These are phyloP conservation scores for Colletotrichum spaethianum DNA, from an alignment of 2,329 filamentous ascomycete species.

Conservation along the genomic window DNA sequence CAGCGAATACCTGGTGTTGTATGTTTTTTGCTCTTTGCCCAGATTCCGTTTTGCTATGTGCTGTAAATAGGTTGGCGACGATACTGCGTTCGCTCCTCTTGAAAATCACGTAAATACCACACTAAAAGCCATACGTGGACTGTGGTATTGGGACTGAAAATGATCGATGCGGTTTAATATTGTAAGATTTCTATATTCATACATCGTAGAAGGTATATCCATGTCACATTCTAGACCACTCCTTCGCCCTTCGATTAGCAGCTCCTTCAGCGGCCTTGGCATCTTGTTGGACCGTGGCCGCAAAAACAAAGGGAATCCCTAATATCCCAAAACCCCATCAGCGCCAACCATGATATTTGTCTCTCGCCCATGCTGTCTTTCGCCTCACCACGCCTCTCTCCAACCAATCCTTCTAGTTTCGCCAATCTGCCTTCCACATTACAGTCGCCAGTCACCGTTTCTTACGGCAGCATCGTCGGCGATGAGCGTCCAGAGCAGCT, in stretches of 20 bases:
- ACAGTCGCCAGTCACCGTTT: too few species aligned
- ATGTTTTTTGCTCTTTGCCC: not conserved
- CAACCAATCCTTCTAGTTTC: too few species aligned
- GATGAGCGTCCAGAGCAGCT: constrained; percentile 38
- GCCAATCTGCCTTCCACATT: not conserved
- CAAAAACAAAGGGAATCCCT: constrained; percentile 21
- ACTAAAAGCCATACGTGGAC: too few species aligned
- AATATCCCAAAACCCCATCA: constrained; percentile 18
- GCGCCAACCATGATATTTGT: not conserved
- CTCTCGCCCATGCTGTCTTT: not conserved
- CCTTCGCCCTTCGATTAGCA: not conserved
- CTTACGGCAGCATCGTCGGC: constrained; percentile 27
- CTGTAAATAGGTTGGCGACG: not conserved
- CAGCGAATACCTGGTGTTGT: constrained; percentile 22
- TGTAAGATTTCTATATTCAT: constrained; percentile 36
- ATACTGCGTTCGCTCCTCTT: not conserved
- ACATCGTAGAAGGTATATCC: constrained; percentile 40
- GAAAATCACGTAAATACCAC: not conserved
- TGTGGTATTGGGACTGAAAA: too few species aligned
- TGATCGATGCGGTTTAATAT: not conserved
- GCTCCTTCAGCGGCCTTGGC: constrained; percentile 7
- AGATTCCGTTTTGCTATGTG: not conserved
- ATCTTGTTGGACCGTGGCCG: not conserved
- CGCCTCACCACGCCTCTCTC: not conserved
- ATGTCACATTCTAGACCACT: constrained; percentile 34